Percentiles rank a stretch among this genome's conserved stretches.
Conservation (phyloP, 352 stramenopile species). For the Globisporangium parvum region DNA sequence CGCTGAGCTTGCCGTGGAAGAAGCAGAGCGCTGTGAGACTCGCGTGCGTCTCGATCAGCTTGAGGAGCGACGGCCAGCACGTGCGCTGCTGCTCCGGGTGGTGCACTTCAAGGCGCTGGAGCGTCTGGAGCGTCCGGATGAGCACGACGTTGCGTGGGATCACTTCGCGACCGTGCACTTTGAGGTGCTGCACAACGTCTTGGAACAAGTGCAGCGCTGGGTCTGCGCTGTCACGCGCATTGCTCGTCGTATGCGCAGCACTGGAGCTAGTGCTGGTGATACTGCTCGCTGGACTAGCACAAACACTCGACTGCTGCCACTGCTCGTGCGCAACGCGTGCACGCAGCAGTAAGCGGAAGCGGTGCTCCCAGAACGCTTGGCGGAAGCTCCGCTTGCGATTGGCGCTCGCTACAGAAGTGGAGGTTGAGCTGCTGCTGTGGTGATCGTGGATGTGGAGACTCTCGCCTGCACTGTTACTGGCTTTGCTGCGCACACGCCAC, state of each 20-base stretch:
- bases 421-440: background rate
- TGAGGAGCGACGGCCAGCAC: constrained; percentile 29
- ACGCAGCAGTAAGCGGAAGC: constrained; percentile 43
- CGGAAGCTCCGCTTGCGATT: constrained; percentile 31
- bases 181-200: constrained; percentile 50
- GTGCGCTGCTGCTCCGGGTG: constrained; percentile 65
- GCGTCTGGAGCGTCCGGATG: constrained; percentile 29
- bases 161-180: constrained; percentile 63
- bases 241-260: background rate
- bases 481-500: constrained; percentile 11
- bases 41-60: constrained; percentile 24
- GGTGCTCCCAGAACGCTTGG: constrained; percentile 50
- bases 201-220: constrained; percentile 31
- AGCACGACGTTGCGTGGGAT: constrained; percentile 34
- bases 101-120: constrained; percentile 64
- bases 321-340: constrained; percentile 14
- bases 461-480: background rate
- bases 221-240: background rate
- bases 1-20: constrained; percentile 63
- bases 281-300: background rate
- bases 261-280: background rate
- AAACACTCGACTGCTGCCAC: background rate
- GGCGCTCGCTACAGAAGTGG: background rate
- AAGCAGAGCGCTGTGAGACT: constrained; percentile 48
- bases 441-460: background rate